phyloP scores from a whole-genome alignment of 768 basidiomycete species.

The Termitomyces sp. region DNA sequence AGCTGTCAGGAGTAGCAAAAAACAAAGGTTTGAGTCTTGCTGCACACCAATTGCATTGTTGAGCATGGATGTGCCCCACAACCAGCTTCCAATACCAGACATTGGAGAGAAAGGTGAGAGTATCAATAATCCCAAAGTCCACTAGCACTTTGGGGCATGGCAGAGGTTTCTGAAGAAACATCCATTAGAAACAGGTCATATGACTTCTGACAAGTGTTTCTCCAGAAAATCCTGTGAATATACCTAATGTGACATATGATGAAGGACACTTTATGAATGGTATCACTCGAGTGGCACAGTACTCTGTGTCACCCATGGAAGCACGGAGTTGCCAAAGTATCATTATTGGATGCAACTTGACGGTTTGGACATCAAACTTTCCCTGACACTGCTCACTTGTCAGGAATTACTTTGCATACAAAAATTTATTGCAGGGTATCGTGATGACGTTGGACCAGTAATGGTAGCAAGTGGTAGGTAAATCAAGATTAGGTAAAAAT shows the following conservation, averaged over 20 bases:
- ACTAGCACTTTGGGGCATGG: no score
- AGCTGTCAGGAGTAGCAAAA: conserved; percentile 4
- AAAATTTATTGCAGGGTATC: conserved; percentile 4
- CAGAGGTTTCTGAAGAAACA: no score
- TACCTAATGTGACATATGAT: no score
- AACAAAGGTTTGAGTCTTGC: neutral
- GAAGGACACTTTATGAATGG: neutral
- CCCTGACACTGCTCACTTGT: neutral
- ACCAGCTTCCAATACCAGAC: conserved; percentile 59
- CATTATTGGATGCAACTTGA: neutral
- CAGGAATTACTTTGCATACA: neutral
- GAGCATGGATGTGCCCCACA: conserved; percentile 80
- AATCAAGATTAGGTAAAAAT: conserved; percentile 8
- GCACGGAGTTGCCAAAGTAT: neutral
- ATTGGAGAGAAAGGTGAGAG: conserved; percentile 23
- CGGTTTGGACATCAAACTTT: neutral
- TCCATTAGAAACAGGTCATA: no score
- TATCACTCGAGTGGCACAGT: neutral
- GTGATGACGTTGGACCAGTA: conserved; percentile 4
- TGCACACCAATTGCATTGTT: conserved; percentile 75
- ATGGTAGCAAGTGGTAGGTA: neutral
- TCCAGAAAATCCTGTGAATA: no score
- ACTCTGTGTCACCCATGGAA: neutral
- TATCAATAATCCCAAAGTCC: no score
- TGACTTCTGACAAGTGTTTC: no score